Evolutionary conservation across 1,284 basidiomycete genomes (phyloP).

Genomic region (Malassezia equina): DNA sequence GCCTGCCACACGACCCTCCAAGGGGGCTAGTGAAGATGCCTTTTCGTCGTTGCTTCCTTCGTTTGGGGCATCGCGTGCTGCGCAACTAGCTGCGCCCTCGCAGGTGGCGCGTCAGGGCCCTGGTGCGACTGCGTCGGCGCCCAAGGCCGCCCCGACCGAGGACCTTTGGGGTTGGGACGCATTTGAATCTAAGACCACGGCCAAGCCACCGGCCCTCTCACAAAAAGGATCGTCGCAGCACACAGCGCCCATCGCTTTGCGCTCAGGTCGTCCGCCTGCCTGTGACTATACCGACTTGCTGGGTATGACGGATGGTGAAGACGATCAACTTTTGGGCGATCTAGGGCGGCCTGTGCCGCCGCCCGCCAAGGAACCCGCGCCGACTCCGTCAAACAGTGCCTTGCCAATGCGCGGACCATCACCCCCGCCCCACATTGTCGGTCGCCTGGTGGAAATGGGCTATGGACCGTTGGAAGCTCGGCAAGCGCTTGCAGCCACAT

Average conservation of each 20-base stretch:
- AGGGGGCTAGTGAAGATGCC: slow-evolving; percentile 18
- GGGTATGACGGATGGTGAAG: not conserved
- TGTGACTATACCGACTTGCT: not conserved
- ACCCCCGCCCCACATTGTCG: slow-evolving; percentile 41
- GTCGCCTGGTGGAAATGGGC: slow-evolving; percentile 46
- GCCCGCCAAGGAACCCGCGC: not conserved
- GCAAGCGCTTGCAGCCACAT: slow-evolving; percentile 30
- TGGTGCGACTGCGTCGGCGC: not conserved
- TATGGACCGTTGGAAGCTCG: slow-evolving; percentile 35
- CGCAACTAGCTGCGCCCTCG: not conserved
- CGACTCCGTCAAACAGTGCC: slow-evolving; percentile 45
- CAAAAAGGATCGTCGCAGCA: too few species aligned
- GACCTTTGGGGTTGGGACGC: slow-evolving; percentile 14
- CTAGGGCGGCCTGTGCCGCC: not conserved
- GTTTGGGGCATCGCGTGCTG: not conserved
- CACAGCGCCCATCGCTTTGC: not conserved
- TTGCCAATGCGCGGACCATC: slow-evolving; percentile 28
- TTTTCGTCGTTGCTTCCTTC: slow-evolving; percentile 34
- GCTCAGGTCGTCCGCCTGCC: not conserved
- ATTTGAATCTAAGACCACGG: not conserved
- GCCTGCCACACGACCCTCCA: not conserved
- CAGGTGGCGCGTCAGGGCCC: not conserved
- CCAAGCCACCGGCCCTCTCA: not conserved
- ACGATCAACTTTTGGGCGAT: not conserved
- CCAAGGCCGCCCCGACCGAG: slow-evolving; percentile 16